These are phyloP conservation scores for Tolypocladium nubicola DNA, from an alignment of 2,329 filamentous ascomycete species.

Conservation along the genomic window DNA sequence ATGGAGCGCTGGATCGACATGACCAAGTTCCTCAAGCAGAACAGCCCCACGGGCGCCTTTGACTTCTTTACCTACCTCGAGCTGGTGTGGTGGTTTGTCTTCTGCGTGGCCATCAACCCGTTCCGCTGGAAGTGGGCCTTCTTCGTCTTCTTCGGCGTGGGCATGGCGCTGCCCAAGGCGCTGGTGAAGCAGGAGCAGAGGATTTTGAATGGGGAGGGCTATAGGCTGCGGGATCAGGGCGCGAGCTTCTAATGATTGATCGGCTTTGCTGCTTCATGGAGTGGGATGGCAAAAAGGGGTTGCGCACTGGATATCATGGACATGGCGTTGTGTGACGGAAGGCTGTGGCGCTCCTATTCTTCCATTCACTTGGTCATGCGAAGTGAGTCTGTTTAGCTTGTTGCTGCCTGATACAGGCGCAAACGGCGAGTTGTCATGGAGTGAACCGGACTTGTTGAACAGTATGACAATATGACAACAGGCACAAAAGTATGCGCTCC, in stretches of 20 bases:
- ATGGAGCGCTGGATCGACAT: constrained; percentile 86
- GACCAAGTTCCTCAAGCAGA: constrained; percentile 59
- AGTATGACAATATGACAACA: too few relatives aligned
- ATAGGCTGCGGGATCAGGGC: constrained; percentile 9
- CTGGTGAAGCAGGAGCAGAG: constrained; percentile 58
- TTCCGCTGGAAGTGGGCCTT: constrained; percentile 86
- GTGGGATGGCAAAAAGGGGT: background rate
- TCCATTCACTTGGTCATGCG: too few relatives aligned
- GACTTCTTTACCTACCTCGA: constrained; percentile 88
- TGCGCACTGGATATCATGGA: too few relatives aligned
- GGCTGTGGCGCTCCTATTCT: too few relatives aligned
- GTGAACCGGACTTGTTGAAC: too few relatives aligned
- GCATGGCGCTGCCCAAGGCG: constrained; percentile 51
- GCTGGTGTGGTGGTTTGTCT: constrained; percentile 75
- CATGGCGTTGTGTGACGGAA: too few relatives aligned
- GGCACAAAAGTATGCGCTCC: too few relatives aligned
- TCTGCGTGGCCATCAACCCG: constrained; percentile 68
- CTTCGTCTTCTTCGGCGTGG: constrained; percentile 73
- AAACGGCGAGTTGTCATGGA: too few relatives aligned
- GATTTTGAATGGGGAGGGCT: constrained; percentile 42
- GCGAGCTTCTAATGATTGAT: constrained; percentile 7
- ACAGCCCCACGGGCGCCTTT: constrained; percentile 64
- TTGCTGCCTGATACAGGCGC: too few relatives aligned
- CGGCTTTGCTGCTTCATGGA: background rate
- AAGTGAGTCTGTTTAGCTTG: too few relatives aligned